These are phyloP conservation scores for Arthrobotrys conoides DNA, from an alignment of 2,329 filamentous ascomycete species.

Conservation along the genomic window DNA sequence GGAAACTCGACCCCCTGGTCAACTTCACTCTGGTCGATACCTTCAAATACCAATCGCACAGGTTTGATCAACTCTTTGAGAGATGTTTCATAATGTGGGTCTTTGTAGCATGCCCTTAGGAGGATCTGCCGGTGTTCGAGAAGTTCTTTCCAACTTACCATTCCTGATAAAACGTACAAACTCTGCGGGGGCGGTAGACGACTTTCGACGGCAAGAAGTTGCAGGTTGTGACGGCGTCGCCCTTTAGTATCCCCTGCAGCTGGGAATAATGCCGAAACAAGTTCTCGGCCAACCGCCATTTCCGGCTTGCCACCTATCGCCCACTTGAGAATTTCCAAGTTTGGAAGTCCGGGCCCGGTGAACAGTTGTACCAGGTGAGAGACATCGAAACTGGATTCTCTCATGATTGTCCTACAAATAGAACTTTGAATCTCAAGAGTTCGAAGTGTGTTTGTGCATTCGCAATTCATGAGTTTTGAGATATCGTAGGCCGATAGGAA, in stretches of 20 bases:
- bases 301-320: constrained; percentile 44
- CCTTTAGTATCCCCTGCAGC: neutral
- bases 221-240: constrained; percentile 39
- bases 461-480: constrained; percentile 25
- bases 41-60: constrained; percentile 32
- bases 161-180: constrained; percentile 39
- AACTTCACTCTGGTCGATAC: constrained; percentile 20
- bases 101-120: constrained; percentile 29
- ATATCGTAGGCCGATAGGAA: constrained; percentile 48
- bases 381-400: constrained; percentile 52
- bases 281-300: constrained; percentile 42
- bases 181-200: constrained; percentile 46
- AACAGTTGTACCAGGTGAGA: constrained; percentile 41
- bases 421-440: constrained; percentile 54
- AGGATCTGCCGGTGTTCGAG: constrained; percentile 36
- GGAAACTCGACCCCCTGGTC: constrained; percentile 33
- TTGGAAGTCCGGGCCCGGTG: constrained; percentile 40
- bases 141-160: constrained; percentile 46
- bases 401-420: constrained; percentile 47
- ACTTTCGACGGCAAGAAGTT: constrained; percentile 48
- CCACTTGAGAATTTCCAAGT: constrained; percentile 52
- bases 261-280: constrained; percentile 33
- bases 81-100: neutral
- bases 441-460: constrained; percentile 50
- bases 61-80: constrained; percentile 27